Base-by-base conservation (phyloP, 371 early-diverging fungal species). In the Mucor circinelloides region DNA sequence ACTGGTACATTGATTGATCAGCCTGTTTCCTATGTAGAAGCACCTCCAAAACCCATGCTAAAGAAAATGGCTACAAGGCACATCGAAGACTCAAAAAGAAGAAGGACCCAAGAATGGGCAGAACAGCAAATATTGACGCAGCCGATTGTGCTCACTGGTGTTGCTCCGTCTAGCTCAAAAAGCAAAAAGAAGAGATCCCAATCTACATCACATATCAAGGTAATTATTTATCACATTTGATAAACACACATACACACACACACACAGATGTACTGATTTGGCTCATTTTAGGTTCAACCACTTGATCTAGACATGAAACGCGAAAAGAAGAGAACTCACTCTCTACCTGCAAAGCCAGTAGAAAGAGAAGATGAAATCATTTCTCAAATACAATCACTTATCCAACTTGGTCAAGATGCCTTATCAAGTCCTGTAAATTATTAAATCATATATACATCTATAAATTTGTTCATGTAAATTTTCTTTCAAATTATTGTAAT, bases 401-500 rank as follows among this genome's bases (percentile, higher is more conserved):
- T 81, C 32, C 71, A 81, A 62, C 69, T 79, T 67, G 79, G 82
- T 21, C 75, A 81, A 60, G 77, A 77, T 27, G 82, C 82, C 7
- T 68, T 81, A 12, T 65, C 70, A 57, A 75, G 71, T 50, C 65
- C 72, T 42, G 60, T 63, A 54, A 38, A 60, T 63, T 58, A 58
- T 50, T 38, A 25, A 50, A 21, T 25, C 25, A 21, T 19, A 12
- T 23, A 44, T 13, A 38, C n/a, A 30, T 13, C 10, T 36, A 36
- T 36, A 36, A 36, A 36, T 25, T 50, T 50, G 50, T 50, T 21
- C 50, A 50, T 50, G 50, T 50, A 50, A 50, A 50, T 50, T 19
- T 36, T 36, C 36, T 55, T 40, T 50, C 23, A 38, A 61, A 21
- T 54, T 36, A 36, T 60, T 60, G 40, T 67, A 38, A 30, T 67